Evolutionary conservation across 164 flowering plant genomes (phyloP).

Genomic region (Magnolia kwangsiensis): DNA sequence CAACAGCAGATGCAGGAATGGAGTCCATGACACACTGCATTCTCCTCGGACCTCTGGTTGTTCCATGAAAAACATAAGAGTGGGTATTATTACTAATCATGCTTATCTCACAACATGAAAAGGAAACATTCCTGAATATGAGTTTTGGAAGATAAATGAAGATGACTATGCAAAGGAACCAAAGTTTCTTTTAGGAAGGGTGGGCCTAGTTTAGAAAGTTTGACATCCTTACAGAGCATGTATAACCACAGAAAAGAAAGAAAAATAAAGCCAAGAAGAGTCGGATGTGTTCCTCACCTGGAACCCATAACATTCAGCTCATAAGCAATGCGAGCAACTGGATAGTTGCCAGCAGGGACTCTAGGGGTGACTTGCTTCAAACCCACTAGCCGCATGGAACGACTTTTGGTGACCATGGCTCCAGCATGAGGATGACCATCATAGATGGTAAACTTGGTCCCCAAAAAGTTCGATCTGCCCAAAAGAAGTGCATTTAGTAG

Average conservation of each 20-base stretch:
- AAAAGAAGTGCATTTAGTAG: not conserved
- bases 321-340: constrained; percentile 61
- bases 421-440: constrained; percentile 67
- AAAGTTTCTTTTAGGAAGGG: not conserved
- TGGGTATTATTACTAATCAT: not conserved
- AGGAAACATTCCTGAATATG: not conserved
- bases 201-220: not conserved
- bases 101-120: not conserved
- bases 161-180: not conserved
- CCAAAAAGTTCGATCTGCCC: constrained; percentile 65
- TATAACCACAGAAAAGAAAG: not conserved
- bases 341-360: constrained; percentile 62
- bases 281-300: constrained; percentile 37
- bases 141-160: not conserved
- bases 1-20: constrained; percentile 51
- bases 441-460: constrained; percentile 66
- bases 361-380: constrained; percentile 62
- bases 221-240: not conserved
- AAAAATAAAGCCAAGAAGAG: not conserved
- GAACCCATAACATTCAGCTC: constrained; percentile 73
- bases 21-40: constrained; percentile 65
- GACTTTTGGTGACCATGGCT: constrained; percentile 48
- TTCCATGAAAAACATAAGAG: constrained; percentile 1
- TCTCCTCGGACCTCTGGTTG: constrained; percentile 69
- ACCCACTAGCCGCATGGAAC: constrained; percentile 52